Evolutionary conservation across 208 protist species (phyloP).

Genomic region (Leptomonas pyrrhocoris): DNA sequence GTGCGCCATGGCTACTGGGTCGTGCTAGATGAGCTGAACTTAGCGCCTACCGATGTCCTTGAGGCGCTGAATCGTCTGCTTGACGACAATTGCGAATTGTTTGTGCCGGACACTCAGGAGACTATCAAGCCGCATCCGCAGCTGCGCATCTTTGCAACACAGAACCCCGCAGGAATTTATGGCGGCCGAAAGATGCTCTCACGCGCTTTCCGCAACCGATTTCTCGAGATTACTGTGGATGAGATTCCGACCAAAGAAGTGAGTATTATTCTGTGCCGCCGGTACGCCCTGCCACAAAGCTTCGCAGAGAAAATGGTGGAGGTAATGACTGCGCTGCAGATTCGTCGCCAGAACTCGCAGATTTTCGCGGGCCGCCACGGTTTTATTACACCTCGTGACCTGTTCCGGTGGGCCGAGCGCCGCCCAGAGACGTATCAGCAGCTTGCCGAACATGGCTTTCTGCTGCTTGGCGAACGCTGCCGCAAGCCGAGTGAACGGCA

Average conservation of each 20-base stretch:
- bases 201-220: slow-evolving; percentile 99
- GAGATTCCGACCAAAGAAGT: slow-evolving; percentile 99
- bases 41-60: slow-evolving; percentile 99
- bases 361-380: slow-evolving; percentile 99
- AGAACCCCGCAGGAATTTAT: slow-evolving; percentile 99
- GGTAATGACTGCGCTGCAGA: slow-evolving; percentile 97
- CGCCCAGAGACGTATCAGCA: slow-evolving; percentile 88
- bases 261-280: slow-evolving; percentile 94
- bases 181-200: slow-evolving; percentile 99
- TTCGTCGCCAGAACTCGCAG: slow-evolving; percentile 89
- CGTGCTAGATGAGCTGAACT: slow-evolving; percentile 99
- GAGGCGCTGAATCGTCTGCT: slow-evolving; percentile 99
- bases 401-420: slow-evolving; percentile 99
- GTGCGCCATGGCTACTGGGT: slow-evolving; percentile 99
- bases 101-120: slow-evolving; percentile 99
- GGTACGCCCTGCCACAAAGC: slow-evolving; percentile 94
- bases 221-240: slow-evolving; percentile 99
- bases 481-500: slow-evolving; percentile 94
- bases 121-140: slow-evolving; percentile 97
- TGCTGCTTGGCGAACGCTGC: slow-evolving; percentile 98
- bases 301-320: slow-evolving; percentile 95
- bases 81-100: slow-evolving; percentile 99
- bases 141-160: slow-evolving; percentile 99
- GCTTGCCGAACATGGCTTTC: slow-evolving; percentile 97
- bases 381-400: slow-evolving; percentile 99